These are phyloP conservation scores for Fusarium musae DNA, from an alignment of 2,329 filamentous ascomycete genomes.

Conservation along the genomic window DNA sequence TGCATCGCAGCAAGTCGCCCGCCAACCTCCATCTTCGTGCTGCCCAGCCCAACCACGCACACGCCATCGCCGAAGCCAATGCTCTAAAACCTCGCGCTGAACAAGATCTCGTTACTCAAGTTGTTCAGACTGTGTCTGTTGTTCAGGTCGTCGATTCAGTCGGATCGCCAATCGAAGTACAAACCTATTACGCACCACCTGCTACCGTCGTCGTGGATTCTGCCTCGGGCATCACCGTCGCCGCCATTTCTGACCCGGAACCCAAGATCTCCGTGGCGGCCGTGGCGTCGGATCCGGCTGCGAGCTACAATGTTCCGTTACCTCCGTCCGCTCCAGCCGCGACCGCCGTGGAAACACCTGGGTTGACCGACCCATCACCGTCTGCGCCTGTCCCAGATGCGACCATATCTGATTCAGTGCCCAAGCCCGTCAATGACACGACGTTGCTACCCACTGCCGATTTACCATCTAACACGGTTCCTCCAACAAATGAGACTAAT, in stretches of 20 bases:
- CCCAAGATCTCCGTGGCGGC: constrained; percentile 37
- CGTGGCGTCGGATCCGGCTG: constrained; percentile 36
- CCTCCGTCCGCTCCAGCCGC: constrained; percentile 25
- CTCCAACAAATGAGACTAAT: constrained; percentile 13
- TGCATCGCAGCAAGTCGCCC: constrained; percentile 28
- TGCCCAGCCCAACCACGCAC: constrained; percentile 37
- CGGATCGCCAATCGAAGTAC: constrained; percentile 57
- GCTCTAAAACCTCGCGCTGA: constrained; percentile 30
- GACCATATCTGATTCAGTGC: constrained; percentile 26
- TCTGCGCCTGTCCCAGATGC: constrained; percentile 27
- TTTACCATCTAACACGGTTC: constrained; percentile 16
- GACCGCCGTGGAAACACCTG: constrained; percentile 33
- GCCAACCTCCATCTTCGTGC: constrained; percentile 27
- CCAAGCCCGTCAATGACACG: constrained; percentile 26
- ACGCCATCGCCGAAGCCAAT: constrained; percentile 32
- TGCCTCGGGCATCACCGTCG: constrained; percentile 52
- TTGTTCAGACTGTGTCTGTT: constrained; percentile 67
- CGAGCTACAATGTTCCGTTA: constrained; percentile 39
- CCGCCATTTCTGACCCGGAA: constrained; percentile 46
- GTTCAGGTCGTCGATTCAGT: constrained; percentile 62
- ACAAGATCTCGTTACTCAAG: constrained; percentile 53
- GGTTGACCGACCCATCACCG: constrained; percentile 34
- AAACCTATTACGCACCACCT: constrained; percentile 55
- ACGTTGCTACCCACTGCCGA: constrained; percentile 31
- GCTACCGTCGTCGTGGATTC: constrained; percentile 53